Percentiles rank a stretch among this genome's conserved stretches.
These are phyloP conservation scores for Fraxinus xanthoxyloides DNA, from an alignment of 305 asterid genomes.

Conservation along the genomic window DNA sequence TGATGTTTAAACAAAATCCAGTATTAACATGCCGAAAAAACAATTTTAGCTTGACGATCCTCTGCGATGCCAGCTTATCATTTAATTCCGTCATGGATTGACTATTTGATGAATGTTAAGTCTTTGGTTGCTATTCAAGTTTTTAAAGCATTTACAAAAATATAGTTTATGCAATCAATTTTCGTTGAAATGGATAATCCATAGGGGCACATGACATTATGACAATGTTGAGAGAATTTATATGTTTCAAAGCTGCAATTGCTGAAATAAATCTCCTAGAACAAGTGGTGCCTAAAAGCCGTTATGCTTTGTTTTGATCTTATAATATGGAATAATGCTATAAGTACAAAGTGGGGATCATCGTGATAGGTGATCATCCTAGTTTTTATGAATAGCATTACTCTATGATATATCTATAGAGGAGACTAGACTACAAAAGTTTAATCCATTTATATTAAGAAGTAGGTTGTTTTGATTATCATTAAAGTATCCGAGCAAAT, in stretches of 20 bases:
- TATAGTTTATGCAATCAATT: constrained; percentile 8
- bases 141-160: background rate
- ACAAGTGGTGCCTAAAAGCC: background rate
- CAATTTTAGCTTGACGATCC: constrained; percentile 6
- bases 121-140: constrained; percentile 7
- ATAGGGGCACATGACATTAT: background rate
- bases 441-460: constrained; percentile 24
- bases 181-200: background rate
- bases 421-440: constrained; percentile 14
- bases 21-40: background rate
- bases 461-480: constrained; percentile 27
- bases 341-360: background rate
- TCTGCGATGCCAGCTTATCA: constrained; percentile 5
- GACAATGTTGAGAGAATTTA: background rate
- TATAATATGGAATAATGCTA: background rate
- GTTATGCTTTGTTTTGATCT: background rate
- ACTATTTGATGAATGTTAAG: constrained; percentile 14
- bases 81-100: constrained; percentile 12
- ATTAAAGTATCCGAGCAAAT: constrained; percentile 9
- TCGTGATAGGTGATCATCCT: background rate
- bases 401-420: background rate
- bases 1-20: background rate
- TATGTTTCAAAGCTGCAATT: background rate
- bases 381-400: background rate
- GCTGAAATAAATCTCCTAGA: background rate